A percentile compares a stretch with the other conserved stretches of the same genome.
phyloP scores from a whole-genome alignment of 495 filamentous ascomycete genomes.

The Penicillium flavigenum region DNA sequence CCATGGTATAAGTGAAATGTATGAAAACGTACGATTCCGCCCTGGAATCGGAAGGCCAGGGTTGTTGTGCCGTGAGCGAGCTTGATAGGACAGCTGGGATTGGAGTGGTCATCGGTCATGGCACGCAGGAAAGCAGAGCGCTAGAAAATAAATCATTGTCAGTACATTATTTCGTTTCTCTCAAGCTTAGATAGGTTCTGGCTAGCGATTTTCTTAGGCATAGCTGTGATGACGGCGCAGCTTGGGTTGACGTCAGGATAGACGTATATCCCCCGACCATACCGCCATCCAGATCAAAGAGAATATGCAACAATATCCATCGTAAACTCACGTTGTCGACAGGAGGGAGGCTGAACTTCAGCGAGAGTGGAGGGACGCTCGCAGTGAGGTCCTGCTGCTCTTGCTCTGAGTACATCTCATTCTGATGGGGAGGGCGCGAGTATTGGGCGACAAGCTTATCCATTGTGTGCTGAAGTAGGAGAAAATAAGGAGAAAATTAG shows the following conservation, averaged over 20 bases:
- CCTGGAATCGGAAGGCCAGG: conserved; percentile 95
- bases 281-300: conserved; percentile 9
- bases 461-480: conserved; percentile 55
- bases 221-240: conserved; percentile 10
- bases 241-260: conserved; percentile 14
- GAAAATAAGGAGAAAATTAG: conserved; percentile 5
- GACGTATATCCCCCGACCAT: background rate
- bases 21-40: conserved; percentile 66
- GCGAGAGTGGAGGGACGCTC: conserved; percentile 67
- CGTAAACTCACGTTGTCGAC: conserved; percentile 71
- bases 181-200: background rate
- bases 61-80: conserved; percentile 98
- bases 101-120: conserved; percentile 93
- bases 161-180: background rate
- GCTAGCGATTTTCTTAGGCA: conserved; percentile 6
- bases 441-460: conserved; percentile 92
- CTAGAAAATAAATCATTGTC: conserved; percentile 40
- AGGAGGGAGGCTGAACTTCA: conserved; percentile 93
- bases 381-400: conserved; percentile 72
- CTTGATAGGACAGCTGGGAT: conserved; percentile 96
- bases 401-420: conserved; percentile 69
- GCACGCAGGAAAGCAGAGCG: conserved; percentile 91
- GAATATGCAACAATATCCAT: background rate
- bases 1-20: background rate
- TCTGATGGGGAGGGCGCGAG: conserved; percentile 67